phyloP scores from a whole-genome alignment of 768 basidiomycete species.

The Podaxis rugospora region DNA sequence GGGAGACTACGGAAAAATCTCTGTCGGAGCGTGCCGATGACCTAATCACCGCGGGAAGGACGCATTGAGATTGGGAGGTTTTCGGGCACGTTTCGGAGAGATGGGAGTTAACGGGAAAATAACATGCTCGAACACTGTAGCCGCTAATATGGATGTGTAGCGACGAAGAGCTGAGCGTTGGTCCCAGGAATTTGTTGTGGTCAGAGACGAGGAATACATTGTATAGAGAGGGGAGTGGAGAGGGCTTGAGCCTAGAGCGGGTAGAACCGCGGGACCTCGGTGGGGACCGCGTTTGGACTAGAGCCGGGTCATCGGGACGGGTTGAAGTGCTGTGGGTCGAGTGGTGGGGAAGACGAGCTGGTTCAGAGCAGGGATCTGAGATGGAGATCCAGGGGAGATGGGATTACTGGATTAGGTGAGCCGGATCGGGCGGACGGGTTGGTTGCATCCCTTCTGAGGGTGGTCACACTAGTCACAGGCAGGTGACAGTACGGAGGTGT shows the following conservation, averaged over 20 bases:
- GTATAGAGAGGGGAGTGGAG: conserved; percentile 3
- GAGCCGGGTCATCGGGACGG: conserved; percentile 9
- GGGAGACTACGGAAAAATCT: conserved; percentile 11
- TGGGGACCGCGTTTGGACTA: conserved; percentile 8
- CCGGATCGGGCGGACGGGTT: conserved; percentile 9
- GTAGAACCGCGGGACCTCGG: conserved; percentile 25
- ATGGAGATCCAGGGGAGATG: conserved; percentile 13
- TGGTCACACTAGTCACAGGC: conserved; percentile 10
- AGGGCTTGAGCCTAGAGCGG: conserved; percentile 11
- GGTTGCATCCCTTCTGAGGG: background rate
- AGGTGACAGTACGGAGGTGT: background rate
- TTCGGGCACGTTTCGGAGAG: no score
- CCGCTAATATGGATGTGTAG: background rate
- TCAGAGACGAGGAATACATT: background rate
- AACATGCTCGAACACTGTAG: background rate
- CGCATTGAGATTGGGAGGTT: background rate
- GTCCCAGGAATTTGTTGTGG: background rate
- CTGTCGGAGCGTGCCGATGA: conserved; percentile 8
- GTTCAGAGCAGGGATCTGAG: conserved; percentile 4
- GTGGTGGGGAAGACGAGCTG: conserved; percentile 3
- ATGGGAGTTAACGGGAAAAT: conserved; percentile 16
- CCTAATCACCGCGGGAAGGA: conserved; percentile 5
- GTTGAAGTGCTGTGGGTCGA: background rate
- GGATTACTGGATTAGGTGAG: background rate
- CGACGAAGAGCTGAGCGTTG: no score